Evolutionary conservation across 176 grass and related monocot species (phyloP), one percentile per base, ranked within the genome.

Genomic region (Secale cereale): DNA sequence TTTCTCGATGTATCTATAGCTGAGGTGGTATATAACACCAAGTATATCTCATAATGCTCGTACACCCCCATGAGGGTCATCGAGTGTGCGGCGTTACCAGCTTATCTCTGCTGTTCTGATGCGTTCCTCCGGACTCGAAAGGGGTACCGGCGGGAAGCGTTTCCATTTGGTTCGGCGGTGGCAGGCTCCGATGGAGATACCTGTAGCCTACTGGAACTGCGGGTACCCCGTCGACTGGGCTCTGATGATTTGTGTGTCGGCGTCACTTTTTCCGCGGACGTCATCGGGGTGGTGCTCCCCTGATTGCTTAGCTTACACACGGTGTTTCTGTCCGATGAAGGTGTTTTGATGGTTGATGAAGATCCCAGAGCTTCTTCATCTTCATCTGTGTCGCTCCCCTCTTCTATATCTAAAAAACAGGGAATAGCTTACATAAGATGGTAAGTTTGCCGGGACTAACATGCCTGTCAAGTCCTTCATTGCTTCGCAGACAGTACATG

Each of bases 341-440:
- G 15, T 32, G 78, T 25, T 33, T 52, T 28, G 65, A 73, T 0
- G 2, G 52, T 35, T 20, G 36, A 52, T 52, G 48, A 30, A 59
- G 74, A 78, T 23, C 57, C 79, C 59, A 65, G 36, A 63, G 37
- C n/a, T 73, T 79, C 66, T n/a, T 79, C 66, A 65, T 79, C 48
- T 17, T 52, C 76, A 56, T 62, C 39, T 57, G 81, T 66, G 19
- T 17, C 16, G 20, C 82, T 52, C 48, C 16, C 61, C 20, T 22
- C 26, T 37, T 46, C 33, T 74, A 62, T 50, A 50, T 62, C 89
- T 90, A 76, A 75, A 72, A 72, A 73, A 64, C n/a, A 62, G 17
- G 35, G 16, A 76, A 43, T 36, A 70, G 28, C 10, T 2, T 46
- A 46, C 22, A 69, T 77, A 35, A 4, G 37, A 40, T 40, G 8